phyloP scores from a whole-genome alignment of 2,329 filamentous ascomycete genomes.

The Ceratocystis huliohia region DNA sequence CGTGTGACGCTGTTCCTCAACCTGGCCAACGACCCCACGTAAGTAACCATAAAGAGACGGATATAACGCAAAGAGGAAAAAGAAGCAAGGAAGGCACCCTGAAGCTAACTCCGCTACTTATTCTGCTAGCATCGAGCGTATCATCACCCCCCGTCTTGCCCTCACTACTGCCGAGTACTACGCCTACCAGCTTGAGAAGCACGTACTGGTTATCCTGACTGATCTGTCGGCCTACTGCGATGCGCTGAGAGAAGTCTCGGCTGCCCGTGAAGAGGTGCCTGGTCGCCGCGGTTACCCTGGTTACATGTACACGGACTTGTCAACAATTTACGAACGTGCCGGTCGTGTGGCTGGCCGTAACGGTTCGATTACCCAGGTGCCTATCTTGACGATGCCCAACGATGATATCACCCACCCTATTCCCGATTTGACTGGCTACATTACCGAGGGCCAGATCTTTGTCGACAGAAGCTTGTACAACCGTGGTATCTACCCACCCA shows the following conservation, averaged over 20 bases:
- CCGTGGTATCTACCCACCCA: conserved; percentile 95
- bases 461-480: conserved; percentile 88
- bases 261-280: conserved; percentile 94
- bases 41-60: conserved; percentile 30
- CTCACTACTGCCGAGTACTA: conserved; percentile 99
- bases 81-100: background rate
- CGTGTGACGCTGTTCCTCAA: conserved; percentile 96
- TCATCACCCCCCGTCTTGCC: conserved; percentile 96
- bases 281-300: conserved; percentile 98
- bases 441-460: conserved; percentile 98
- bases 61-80: background rate
- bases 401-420: conserved; percentile 99
- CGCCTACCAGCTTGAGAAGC: conserved; percentile 98
- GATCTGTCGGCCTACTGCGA: conserved; percentile 98
- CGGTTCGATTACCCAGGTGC: conserved; percentile 97
- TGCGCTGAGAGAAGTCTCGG: conserved; percentile 94
- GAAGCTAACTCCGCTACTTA: background rate
- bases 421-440: conserved; percentile 96
- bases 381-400: conserved; percentile 98
- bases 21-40: conserved; percentile 98
- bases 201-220: conserved; percentile 96
- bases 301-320: conserved; percentile 99
- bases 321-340: conserved; percentile 97
- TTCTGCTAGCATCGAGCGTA: conserved; percentile 75
- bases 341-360: conserved; percentile 95